Evolutionary conservation across 345 rosid species (phyloP).

Genomic region (Erucastrum elatum): DNA sequence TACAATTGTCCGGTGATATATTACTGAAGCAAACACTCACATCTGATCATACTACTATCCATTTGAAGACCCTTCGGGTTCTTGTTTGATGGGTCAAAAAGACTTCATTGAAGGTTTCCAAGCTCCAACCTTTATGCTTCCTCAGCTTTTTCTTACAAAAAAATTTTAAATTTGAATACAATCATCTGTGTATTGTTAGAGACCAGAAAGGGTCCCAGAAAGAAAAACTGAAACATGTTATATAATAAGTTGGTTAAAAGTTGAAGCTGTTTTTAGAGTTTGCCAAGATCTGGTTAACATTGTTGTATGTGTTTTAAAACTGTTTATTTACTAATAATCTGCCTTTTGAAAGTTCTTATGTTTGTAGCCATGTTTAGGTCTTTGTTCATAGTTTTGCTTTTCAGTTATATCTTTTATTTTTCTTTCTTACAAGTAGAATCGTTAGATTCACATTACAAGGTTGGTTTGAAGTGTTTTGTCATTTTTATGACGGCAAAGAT

Average conservation of each 20-base stretch:
- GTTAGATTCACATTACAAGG: conserved; percentile 20
- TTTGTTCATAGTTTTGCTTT: conserved; percentile 18
- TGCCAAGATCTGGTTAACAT: conserved; percentile 29
- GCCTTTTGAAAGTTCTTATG: conserved; percentile 16
- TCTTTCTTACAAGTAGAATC: conserved; percentile 3
- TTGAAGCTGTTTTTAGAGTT: conserved; percentile 16
- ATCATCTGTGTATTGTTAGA: conserved; percentile 38
- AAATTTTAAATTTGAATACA: conserved; percentile 18
- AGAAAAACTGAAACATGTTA: conserved; percentile 27
- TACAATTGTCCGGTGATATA: conserved; percentile 98
- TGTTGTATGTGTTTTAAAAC: conserved; percentile 34
- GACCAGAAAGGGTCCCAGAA: conserved; percentile 13
- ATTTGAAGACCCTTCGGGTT: too few relatives aligned
- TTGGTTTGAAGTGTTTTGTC: conserved; percentile 18
- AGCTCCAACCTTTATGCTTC: conserved; percentile 25
- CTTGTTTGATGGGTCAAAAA: conserved; percentile 22
- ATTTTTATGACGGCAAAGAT: conserved; percentile 23
- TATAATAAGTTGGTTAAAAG: conserved; percentile 36
- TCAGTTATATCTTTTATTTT: too few relatives aligned
- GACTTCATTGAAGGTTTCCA: conserved; percentile 28
- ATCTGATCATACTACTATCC: background rate
- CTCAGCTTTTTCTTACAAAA: conserved; percentile 28
- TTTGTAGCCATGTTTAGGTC: conserved; percentile 11
- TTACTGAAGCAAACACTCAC: conserved; percentile 48
- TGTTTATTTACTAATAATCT: conserved; percentile 21